phyloP scores from a whole-genome alignment of 2,329 filamentous ascomycete species.

The Claviceps spartinae region DNA sequence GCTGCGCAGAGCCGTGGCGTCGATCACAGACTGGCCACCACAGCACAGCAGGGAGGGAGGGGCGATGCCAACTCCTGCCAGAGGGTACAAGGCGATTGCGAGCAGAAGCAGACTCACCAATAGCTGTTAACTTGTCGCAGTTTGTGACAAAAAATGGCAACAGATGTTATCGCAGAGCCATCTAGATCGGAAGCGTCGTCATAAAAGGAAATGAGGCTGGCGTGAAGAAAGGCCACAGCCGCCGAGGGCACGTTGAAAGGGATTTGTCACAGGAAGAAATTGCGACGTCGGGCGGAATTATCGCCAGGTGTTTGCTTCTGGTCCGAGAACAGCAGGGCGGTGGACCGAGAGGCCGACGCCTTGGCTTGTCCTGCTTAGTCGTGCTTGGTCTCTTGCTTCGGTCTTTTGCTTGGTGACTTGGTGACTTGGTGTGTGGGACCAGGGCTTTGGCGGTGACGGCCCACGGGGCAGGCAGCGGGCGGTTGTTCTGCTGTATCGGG shows the following conservation, averaged over 20 bases:
- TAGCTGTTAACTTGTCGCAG: not conserved
- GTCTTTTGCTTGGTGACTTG: not conserved
- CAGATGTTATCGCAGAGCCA: conserved; percentile 2
- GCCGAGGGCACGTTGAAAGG: not conserved
- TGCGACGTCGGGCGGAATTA: conserved; percentile 8
- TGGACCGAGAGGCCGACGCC: not conserved
- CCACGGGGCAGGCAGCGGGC: not conserved
- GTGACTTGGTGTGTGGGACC: not conserved
- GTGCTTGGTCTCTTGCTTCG: not conserved
- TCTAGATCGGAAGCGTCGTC: conserved; percentile 1
- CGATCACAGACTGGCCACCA: not conserved
- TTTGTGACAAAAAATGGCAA: not conserved
- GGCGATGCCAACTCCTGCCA: not conserved
- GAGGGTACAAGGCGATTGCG: not conserved
- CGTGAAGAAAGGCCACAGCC: not conserved
- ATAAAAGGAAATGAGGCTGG: not conserved
- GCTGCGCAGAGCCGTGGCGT: not conserved
- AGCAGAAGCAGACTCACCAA: not conserved
- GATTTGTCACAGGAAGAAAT: conserved; percentile 1
- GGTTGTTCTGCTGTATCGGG: not conserved
- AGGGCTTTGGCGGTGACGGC: not conserved
- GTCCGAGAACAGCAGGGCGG: not conserved
- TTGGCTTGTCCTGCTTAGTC: not conserved
- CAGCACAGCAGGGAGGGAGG: not conserved
- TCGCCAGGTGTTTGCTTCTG: conserved; percentile 4